Percentiles rank a stretch among this genome's conserved stretches.
Evolutionary conservation across 257 asterid species (phyloP).

Genomic region (Fraxinus anomala): DNA sequence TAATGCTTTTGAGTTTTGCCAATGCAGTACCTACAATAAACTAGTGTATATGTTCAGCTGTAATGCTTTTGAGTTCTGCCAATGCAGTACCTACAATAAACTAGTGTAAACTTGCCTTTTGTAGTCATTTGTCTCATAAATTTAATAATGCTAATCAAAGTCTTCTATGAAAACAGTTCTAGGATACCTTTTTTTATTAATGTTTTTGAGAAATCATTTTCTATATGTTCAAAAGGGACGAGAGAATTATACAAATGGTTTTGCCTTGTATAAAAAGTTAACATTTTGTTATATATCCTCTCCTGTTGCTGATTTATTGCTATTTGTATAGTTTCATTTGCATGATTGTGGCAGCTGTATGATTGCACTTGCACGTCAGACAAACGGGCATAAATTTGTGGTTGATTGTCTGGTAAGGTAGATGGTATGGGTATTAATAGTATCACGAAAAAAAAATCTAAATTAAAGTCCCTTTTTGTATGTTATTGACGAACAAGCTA

Average conservation of each 20-base stretch:
- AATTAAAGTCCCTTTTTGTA: background rate
- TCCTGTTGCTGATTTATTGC: background rate
- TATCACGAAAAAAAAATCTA: background rate
- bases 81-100: conserved; percentile 27
- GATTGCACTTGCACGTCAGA: background rate
- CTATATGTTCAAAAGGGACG: too few relatives aligned
- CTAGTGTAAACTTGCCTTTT: conserved; percentile 17
- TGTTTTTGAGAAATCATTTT: background rate
- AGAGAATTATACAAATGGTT: background rate
- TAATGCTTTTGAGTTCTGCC: conserved; percentile 4
- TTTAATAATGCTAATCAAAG: conserved; percentile 1
- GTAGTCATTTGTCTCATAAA: conserved; percentile 16
- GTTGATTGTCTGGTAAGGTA: background rate
- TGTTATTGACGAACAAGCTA: background rate
- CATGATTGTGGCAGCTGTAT: background rate
- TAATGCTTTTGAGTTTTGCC: conserved; percentile 1
- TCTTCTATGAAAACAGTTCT: conserved; percentile 9
- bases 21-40: too few relatives aligned
- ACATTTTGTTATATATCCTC: background rate
- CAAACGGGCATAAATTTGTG: background rate
- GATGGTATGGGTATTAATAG: background rate
- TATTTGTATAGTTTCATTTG: background rate
- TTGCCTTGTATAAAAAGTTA: background rate
- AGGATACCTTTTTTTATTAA: conserved; percentile 3
- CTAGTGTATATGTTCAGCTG: background rate